phyloP scores from a whole-genome alignment of 352 stramenopile species.

The Pythium angustatum region DNA sequence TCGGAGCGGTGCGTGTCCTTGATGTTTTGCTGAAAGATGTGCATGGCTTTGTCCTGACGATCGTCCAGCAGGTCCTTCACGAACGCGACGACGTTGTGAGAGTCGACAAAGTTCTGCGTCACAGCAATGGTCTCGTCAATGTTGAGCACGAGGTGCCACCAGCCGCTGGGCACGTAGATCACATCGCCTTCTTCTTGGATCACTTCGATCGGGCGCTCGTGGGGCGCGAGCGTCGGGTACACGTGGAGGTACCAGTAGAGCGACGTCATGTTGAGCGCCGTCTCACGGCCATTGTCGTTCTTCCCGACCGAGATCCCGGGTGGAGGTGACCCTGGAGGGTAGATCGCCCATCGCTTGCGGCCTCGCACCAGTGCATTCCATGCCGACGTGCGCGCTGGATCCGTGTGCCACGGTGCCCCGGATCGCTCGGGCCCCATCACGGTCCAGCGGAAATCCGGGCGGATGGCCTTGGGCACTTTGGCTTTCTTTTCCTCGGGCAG shows the following conservation, averaged over 20 bases:
- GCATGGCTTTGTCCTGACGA: slow-evolving; percentile 58
- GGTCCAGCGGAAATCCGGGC: slow-evolving; percentile 80
- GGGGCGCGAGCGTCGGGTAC: slow-evolving; percentile 71
- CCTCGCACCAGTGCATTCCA: slow-evolving; percentile 96
- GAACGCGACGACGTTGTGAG: slow-evolving; percentile 78
- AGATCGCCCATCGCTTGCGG: slow-evolving; percentile 95
- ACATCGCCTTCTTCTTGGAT: slow-evolving; percentile 94
- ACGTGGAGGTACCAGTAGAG: slow-evolving; percentile 86
- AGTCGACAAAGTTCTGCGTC: slow-evolving; percentile 95
- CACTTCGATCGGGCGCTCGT: slow-evolving; percentile 78
- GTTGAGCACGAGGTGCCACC: slow-evolving; percentile 98
- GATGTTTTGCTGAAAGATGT: slow-evolving; percentile 54
- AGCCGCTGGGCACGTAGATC: slow-evolving; percentile 96
- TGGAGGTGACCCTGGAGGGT: slow-evolving; percentile 83
- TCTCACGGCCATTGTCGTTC: slow-evolving; percentile 53
- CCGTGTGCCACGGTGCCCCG: slow-evolving; percentile 94
- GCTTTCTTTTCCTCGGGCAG: slow-evolving; percentile 40
- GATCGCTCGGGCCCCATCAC: slow-evolving; percentile 82
- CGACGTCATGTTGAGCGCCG: slow-evolving; percentile 75
- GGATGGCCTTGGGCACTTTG: slow-evolving; percentile 36
- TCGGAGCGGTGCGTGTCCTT: slow-evolving; percentile 42
- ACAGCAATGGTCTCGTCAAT: slow-evolving; percentile 93
- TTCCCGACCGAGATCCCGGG: slow-evolving; percentile 66
- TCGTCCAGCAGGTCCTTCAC: slow-evolving; percentile 69
- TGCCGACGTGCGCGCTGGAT: slow-evolving; percentile 94